A percentile compares a stretch with the other conserved stretches of the same genome.
Evolutionary conservation across 208 protist genomes (phyloP).

Genomic region (Baffinella frigidus): DNA sequence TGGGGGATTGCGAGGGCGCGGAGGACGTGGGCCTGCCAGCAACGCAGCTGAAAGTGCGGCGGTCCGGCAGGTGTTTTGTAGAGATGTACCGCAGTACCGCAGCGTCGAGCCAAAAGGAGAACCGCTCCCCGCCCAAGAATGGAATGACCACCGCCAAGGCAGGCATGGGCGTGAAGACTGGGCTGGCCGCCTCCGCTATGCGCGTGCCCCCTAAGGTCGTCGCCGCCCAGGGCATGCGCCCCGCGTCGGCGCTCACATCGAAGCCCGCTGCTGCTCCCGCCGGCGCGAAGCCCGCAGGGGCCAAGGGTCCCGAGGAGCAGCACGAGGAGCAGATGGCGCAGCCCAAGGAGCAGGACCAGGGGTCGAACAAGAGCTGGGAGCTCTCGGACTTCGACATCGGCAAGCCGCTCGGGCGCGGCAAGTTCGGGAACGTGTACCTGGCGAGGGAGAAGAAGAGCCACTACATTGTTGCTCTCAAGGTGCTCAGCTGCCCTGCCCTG

Average conservation of each 20-base stretch:
- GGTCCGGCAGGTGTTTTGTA: too few relatives aligned
- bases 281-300: background rate
- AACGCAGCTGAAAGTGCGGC: too few relatives aligned
- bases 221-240: background rate
- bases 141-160: background rate
- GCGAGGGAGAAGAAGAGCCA: constrained; percentile 93
- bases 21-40: too few relatives aligned
- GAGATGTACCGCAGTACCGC: background rate
- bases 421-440: constrained; percentile 98
- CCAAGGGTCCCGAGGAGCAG: background rate
- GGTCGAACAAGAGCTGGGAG: constrained; percentile 64
- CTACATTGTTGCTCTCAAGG: constrained; percentile 97
- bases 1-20: too few relatives aligned
- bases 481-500: too few relatives aligned
- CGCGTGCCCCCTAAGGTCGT: background rate
- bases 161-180: background rate
- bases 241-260: too few relatives aligned
- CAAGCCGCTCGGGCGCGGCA: constrained; percentile 84
- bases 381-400: constrained; percentile 80
- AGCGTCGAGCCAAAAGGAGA: background rate
- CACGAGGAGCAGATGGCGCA: background rate
- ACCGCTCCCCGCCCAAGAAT: constrained; percentile 9
- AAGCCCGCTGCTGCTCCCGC: background rate
- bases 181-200: background rate
- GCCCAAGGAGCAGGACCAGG: background rate